Conservation (phyloP, 2,329 filamentous ascomycete genomes). For the Penicillium brevicompactum region DNA sequence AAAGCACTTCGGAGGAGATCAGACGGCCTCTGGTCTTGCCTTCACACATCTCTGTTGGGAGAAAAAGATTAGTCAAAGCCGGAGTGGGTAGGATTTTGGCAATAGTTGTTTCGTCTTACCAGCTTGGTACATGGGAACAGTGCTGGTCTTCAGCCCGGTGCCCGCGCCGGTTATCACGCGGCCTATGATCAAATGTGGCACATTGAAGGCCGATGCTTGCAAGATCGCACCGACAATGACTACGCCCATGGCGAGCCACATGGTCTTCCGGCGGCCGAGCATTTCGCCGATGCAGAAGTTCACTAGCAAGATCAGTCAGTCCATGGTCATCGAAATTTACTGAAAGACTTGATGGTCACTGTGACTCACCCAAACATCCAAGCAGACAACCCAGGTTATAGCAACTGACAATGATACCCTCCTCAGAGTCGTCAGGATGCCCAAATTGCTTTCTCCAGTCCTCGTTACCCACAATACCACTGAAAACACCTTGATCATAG, state of each 20-base stretch:
- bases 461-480: conserved; percentile 21
- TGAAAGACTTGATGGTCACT: background rate
- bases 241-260: conserved; percentile 16
- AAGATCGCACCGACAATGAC: conserved; percentile 31
- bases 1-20: conserved; percentile 38
- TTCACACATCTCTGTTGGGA: conserved; percentile 45
- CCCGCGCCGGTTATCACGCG: conserved; percentile 47
- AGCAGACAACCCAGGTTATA: conserved; percentile 17
- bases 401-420: conserved; percentile 15
- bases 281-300: conserved; percentile 15
- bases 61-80: background rate
- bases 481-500: conserved; percentile 29
- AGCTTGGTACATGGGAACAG: conserved; percentile 31
- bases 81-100: background rate
- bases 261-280: conserved; percentile 14
- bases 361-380: conserved; percentile 13
- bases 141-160: conserved; percentile 45
- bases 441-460: conserved; percentile 16
- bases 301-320: conserved; percentile 2
- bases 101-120: background rate
- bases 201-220: conserved; percentile 28
- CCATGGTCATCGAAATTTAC: background rate
- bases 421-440: conserved; percentile 13
- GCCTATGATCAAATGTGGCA: conserved; percentile 41
- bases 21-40: conserved; percentile 41